Base-by-base conservation (phyloP, 257 asterid genomes). In the Craterostigma plantagineum region DNA sequence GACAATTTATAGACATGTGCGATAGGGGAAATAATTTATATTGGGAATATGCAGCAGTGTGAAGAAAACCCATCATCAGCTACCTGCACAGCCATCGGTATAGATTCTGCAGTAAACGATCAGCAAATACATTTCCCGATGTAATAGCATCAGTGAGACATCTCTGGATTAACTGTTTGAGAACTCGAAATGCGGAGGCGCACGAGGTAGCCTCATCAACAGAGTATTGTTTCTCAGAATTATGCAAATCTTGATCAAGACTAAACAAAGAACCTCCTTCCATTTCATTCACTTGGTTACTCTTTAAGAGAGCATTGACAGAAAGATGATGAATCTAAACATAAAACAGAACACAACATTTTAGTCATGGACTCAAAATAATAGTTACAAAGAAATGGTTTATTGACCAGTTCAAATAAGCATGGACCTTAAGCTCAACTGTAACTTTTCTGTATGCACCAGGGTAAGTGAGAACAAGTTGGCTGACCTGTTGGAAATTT, bases 21-120 rank as follows among this genome's bases (percentile, higher is more conserved):
- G 30, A 23, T 6, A 23, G 30, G 30, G 30, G 30, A 23, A 23
- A 23, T 23, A 23, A 23, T 23, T 23, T 23, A 23, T 23, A 23
- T 23, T 23, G 30, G 30, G 30, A 23, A 23, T 6, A 23, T 23
- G 30, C 30, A 23, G 6, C 30, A 23, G 30, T 2, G 30, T 23
- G 30, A 23, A 23, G 30, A 23, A 23, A 23, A 23, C 2, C 6
- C 30, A 23, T 23, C 30, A 23, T 34, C 35, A 55, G 63, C 42
- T 47, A 87, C 98, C 98, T 87, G 98, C 98, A 82, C 52, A 82
- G 81, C 98, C 98, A 90, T 50, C 98, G 76, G 70, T 79, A 79
- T 64, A 90, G 67, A 65, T 83, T 80, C 68, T 82, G 95, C 69
- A 90, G 55, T 42, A 83, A 63, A 58, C 86, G 79, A 70, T 90